These are phyloP conservation scores for Tylopilus felleus DNA, from an alignment of 768 basidiomycete species.

Conservation along the genomic window DNA sequence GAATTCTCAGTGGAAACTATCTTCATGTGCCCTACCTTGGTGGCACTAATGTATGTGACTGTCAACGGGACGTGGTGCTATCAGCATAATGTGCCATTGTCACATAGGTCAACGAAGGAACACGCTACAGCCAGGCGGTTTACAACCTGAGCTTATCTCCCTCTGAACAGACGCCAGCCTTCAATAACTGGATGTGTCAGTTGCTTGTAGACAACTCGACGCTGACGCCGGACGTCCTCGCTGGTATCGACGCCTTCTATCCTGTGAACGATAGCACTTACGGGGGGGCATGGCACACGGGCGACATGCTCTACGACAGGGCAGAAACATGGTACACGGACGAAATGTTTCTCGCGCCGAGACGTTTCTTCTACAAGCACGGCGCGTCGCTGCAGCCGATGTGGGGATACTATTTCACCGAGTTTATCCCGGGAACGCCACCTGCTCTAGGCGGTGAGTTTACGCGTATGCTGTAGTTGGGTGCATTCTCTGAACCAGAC, in stretches of 20 bases:
- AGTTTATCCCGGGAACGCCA: conserved; percentile 55
- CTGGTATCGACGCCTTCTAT: conserved; percentile 39
- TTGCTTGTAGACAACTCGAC: conserved; percentile 51
- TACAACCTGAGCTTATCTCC: conserved; percentile 38
- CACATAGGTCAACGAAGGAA: conserved; percentile 16
- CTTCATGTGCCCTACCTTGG: conserved; percentile 50
- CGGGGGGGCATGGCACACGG: conserved; percentile 54
- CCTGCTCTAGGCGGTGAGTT: conserved; percentile 45
- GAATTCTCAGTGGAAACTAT: conserved; percentile 47
- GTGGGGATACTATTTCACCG: conserved; percentile 54
- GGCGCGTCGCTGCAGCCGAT: conserved; percentile 46
- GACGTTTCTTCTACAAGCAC: conserved; percentile 48
- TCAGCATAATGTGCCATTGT: neutral
- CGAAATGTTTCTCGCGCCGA: conserved; percentile 50
- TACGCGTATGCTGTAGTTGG: neutral
- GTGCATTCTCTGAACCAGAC: neutral
- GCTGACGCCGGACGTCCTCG: conserved; percentile 30
- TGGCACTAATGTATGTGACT: conserved; percentile 48
- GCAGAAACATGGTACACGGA: no score
- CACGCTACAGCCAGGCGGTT: conserved; percentile 20
- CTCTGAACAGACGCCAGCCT: conserved; percentile 39
- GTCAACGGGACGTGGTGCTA: neutral
- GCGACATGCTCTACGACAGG: conserved; percentile 58
- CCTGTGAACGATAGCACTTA: conserved; percentile 46
- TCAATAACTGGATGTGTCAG: conserved; percentile 45